Evolutionary conservation across 306 rosid genomes (phyloP).

Genomic region (Pterocarpus santalinus): DNA sequence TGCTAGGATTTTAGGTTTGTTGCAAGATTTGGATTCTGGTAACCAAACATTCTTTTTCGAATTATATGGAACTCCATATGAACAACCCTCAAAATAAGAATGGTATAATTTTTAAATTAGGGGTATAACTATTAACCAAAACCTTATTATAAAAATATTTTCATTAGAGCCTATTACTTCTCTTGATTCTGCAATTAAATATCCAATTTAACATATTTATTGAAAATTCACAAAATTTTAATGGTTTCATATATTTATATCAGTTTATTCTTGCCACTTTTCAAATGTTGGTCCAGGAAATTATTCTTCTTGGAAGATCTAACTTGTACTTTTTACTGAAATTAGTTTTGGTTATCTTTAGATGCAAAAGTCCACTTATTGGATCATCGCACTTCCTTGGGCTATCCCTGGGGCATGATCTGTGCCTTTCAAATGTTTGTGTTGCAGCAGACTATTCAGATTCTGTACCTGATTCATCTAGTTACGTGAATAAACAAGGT

Average conservation of each 20-base stretch:
- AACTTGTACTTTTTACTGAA: conserved; percentile 44
- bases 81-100: conserved; percentile 12
- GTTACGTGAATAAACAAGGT: conserved; percentile 60
- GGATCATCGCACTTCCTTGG: conserved; percentile 70
- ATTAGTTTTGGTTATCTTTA: conserved; percentile 46
- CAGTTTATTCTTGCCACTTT: conserved; percentile 7
- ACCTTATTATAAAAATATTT: conserved; percentile 9
- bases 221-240: conserved; percentile 14
- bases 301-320: conserved; percentile 37
- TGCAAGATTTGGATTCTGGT: conserved; percentile 17
- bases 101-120: conserved; percentile 27
- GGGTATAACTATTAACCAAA: not conserved
- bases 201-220: conserved; percentile 21
- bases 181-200: conserved; percentile 30
- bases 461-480: conserved; percentile 86
- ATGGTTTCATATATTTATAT: conserved; percentile 14
- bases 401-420: conserved; percentile 70
- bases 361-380: conserved; percentile 67
- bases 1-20: conserved; percentile 20
- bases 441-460: conserved; percentile 96
- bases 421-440: conserved; percentile 74
- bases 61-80: conserved; percentile 5
- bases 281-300: conserved; percentile 11
- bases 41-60: conserved; percentile 30
- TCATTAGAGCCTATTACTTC: not conserved